Base-by-base conservation (phyloP, 2,329 filamentous ascomycete species). In the Salinomyces thailandicus region DNA sequence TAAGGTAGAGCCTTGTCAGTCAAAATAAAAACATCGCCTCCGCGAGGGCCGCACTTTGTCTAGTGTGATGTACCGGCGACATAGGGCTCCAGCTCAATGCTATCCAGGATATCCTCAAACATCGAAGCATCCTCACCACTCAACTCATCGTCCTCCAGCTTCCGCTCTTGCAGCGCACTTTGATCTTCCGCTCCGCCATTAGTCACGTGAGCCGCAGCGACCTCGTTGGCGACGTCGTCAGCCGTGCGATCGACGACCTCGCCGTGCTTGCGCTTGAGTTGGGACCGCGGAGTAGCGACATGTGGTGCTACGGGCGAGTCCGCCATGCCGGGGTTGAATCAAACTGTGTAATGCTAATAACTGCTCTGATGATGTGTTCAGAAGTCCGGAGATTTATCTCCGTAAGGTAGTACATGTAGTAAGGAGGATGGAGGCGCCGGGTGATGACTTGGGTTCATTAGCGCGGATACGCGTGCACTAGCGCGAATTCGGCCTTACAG, bases 211-310 rank as follows among this genome's bases (percentile, higher is more conserved):
- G 14, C 33, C 2, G n/a, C 15, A 15, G 24, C 14, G 7, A 13
- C 27, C 4, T 34, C 33, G 18, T 30, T 24, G 9, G 26, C 31
- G 26, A 15, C 38, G 28, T 15, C 38, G 36, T 24, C 14, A 16
- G 29, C 9, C 7, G 36, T 37, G 12, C 35, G 40, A 31, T 43
- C 40, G 15, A 39, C 18, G 17, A 27, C 35, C 15, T 43, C 42
- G 22, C 27, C 13, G 15, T 37, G 38, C 18, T 44, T 44, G 5
- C 42, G 38, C 22, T 44, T 44, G n/a, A 39, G 26, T n/a, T 38
- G 37, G 16, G 35, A 9, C 5, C 28, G 16, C 7, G 35, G 24
- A 6, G 30, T 34, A 11, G 14, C 12, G 7, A 35, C 24, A n/a
- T 22, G 11, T 11, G 40, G 33, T 12, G 15, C 7, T 16, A 27